Evolutionary conservation across 495 filamentous ascomycete genomes (phyloP).

Genomic region (Tetracladium setigerum): DNA sequence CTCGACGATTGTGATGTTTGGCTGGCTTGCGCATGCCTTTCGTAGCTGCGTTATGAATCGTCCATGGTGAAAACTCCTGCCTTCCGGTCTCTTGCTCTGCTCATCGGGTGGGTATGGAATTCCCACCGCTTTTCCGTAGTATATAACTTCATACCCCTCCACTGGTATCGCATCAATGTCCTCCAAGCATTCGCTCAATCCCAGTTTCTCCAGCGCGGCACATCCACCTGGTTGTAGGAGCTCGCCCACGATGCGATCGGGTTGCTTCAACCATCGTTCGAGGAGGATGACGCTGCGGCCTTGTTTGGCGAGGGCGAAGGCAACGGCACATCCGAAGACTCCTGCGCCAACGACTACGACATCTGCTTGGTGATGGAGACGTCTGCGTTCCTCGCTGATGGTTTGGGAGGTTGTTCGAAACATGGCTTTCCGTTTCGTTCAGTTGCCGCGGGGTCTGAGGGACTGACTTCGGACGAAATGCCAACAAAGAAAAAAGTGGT

Average conservation of each 20-base stretch:
- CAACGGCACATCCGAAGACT: conserved; percentile 80
- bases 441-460: too few species aligned
- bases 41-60: conserved; percentile 73
- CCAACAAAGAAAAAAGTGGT: too few species aligned
- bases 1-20: conserved; percentile 68
- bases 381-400: conserved; percentile 30
- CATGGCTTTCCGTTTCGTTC: conserved; percentile 11
- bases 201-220: conserved; percentile 69
- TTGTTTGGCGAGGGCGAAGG: conserved; percentile 72
- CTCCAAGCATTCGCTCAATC: conserved; percentile 75
- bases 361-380: conserved; percentile 55
- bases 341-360: conserved; percentile 88
- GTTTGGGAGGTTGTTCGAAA: not conserved
- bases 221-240: conserved; percentile 90
- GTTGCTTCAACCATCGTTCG: conserved; percentile 83
- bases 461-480: too few species aligned
- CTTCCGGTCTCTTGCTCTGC: conserved; percentile 43
- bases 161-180: conserved; percentile 79
- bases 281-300: conserved; percentile 87
- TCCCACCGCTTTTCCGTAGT: conserved; percentile 65
- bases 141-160: conserved; percentile 81
- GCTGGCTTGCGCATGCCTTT: conserved; percentile 53
- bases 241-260: conserved; percentile 94
- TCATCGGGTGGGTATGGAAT: conserved; percentile 63
- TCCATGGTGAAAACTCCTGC: conserved; percentile 75